Evolutionary conservation across 2,329 filamentous ascomycete species (phyloP).

Genomic region (Microcyclosporella mali): DNA sequence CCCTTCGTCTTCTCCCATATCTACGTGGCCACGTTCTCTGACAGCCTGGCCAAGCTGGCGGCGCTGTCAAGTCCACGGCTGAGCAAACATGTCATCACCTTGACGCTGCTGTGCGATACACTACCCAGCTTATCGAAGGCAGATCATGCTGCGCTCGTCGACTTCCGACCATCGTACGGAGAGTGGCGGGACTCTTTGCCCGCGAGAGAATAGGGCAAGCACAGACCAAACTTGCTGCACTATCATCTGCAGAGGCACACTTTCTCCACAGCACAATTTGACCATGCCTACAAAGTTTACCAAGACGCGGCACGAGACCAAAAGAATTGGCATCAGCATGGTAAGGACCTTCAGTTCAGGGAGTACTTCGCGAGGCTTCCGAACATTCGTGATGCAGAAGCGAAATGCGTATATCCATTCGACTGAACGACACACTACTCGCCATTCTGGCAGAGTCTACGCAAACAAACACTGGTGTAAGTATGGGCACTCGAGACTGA

Average conservation of each 20-base stretch:
- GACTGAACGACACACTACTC: conserved; percentile 8
- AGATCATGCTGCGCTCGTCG: conserved; percentile 7
- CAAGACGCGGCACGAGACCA: neutral
- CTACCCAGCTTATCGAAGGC: conserved; percentile 16
- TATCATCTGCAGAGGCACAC: conserved; percentile 12
- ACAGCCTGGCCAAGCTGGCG: conserved; percentile 17
- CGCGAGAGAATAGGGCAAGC: neutral
- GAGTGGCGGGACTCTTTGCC: conserved; percentile 3
- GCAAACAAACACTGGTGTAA: conserved; percentile 11
- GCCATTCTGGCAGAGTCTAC: conserved; percentile 17
- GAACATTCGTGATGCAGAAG: conserved; percentile 14
- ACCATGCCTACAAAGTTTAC: conserved; percentile 10
- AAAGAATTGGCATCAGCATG: conserved; percentile 15
- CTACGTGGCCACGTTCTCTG: conserved; percentile 21
- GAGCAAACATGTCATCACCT: conserved; percentile 21
- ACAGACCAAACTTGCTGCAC: conserved; percentile 11
- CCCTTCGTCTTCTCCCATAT: conserved; percentile 21
- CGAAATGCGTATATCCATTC: conserved; percentile 12
- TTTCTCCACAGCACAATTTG: conserved; percentile 13
- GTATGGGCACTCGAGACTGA: too few relatives aligned
- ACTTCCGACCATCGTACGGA: conserved; percentile 8
- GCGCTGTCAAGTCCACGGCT: conserved; percentile 17
- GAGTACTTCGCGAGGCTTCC: conserved; percentile 18
- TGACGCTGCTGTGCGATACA: conserved; percentile 26
- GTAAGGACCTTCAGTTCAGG: conserved; percentile 10